A percentile compares a stretch with the other conserved stretches of the same genome.
Evolutionary conservation across 2,329 filamentous ascomycete species (phyloP).

Genomic region (Hypoxylon sp.): DNA sequence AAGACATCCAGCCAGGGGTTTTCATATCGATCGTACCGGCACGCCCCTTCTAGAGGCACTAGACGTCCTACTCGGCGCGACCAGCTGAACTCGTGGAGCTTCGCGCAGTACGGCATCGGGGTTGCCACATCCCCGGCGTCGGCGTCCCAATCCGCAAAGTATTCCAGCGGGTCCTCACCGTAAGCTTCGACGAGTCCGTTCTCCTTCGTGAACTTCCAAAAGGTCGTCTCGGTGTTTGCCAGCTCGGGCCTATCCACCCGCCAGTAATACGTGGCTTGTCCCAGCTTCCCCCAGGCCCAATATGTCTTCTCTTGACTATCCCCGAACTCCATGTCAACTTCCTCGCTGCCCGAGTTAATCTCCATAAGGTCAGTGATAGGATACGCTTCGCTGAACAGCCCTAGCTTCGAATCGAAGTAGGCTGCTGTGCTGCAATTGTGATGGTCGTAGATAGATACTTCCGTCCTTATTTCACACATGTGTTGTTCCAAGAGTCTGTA

Average conservation of each 20-base stretch:
- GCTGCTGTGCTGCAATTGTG: neutral
- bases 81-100: neutral
- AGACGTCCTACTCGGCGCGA: neutral
- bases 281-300: neutral
- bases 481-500: neutral
- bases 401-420: neutral
- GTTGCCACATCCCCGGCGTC: neutral
- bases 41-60: neutral
- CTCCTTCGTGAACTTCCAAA: neutral
- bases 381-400: neutral
- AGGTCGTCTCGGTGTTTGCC: neutral
- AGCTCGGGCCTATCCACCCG: neutral
- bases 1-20: neutral
- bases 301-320: neutral
- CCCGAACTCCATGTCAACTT: neutral
- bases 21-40: neutral
- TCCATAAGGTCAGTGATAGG: neutral
- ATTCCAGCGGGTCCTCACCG: neutral
- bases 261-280: neutral
- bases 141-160: neutral
- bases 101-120: neutral
- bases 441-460: neutral
- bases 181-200: neutral
- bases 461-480: neutral
- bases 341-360: neutral